Base-by-base conservation (phyloP, 2,329 filamentous ascomycete genomes). In the Alternaria arborescens region DNA sequence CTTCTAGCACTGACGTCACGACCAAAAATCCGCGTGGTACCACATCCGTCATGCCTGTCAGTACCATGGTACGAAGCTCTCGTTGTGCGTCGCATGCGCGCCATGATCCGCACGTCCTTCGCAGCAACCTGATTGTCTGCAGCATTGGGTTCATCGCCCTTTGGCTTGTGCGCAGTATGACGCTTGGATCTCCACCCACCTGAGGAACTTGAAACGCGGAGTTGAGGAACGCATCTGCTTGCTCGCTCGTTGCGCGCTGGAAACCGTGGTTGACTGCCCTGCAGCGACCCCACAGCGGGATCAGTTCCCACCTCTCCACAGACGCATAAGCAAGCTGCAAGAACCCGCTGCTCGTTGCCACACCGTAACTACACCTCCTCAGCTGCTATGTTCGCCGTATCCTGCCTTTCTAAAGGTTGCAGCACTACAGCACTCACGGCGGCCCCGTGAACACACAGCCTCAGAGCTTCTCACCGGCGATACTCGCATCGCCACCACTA, bases 31-130 rank as follows among this genome's bases (percentile, higher is more conserved):
- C 55, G 60, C 58, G 57, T 63, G 38, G 52, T 43, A 65, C 60
- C 38, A 42, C 61, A 65, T 63, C 48, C n/a, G 52, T 59, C 38
- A 52, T 30, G 50, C 40, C 34, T 41, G 26, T 41, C 52, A 42
- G 50, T 56, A 48, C 32, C 40, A 51, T 65, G 66, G 55, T 55
- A 68, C 66, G 57, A 55, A 30, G 32, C 51, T 52, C 51, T 60
- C 60, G 60, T 61, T 16, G 30, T 59, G 54, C 46, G 32, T 56
- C 2, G 51, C 42, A 48, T 54, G 50, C 40, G 53, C 61, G 53
- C 36, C 36, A 20, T 26, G 16, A 24, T 8, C 8, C 18, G 44
- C 44, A 51, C 36, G 11, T 50, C 44, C 20, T 28, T 38, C 36
- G 34, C 54, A 30, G 14, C 54, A 56, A 28, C n/a, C 6, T 30